Evolutionary conservation across 768 basidiomycete species (phyloP), one percentile per base, ranked within the genome.

Genomic region (Naganishia antarctica): DNA sequence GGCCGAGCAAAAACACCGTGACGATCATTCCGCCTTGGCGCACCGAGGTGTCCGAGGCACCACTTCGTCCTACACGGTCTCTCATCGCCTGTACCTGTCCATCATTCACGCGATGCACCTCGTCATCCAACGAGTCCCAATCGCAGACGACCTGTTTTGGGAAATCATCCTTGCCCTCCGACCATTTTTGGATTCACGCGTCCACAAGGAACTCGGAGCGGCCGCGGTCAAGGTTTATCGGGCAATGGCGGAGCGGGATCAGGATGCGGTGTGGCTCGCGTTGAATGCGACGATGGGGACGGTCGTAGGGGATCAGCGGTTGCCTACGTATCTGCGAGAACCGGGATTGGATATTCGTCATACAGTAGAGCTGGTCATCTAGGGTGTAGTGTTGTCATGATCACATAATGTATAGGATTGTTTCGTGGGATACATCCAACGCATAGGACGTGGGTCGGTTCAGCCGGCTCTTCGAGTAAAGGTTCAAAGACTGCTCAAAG

Each of bases 211-310:
- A 70, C 79, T 97, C 18, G 90, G 90, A 71, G 70, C 70, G 1
- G 81, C 79, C 70, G 90, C 89, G 15, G 81, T 83, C 66, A 79
- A 81, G 26, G 73, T 97, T 57, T 96, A 88, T 75, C 64, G 72
- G 3, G 83, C 82, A 18, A 80, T 91, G 43, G 82, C 79, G 26
- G 78, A 71, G 67, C 80, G 83, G 25, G 89, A 96, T 70, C 81
- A 82, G 25, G 93, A 97, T 78, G 84, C 85, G 2, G 86, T 93
- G 5, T 97, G 93, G 93, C 73, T 92, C 50, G 85, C 82, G 7
- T 78, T 98, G 64, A 62, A 29, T 1, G 72, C 69, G 16, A 70
- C 69, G n/a, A 37, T 70, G 34, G 70, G 66, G 3, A 48, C 50
- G 25, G 15, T 69, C 45, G 45, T 62, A 31, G 71, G 40, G 9